A percentile compares a stretch with the other conserved stretches of the same genome.
phyloP scores from a whole-genome alignment of 768 basidiomycete genomes.

The Russula dissimulans region DNA sequence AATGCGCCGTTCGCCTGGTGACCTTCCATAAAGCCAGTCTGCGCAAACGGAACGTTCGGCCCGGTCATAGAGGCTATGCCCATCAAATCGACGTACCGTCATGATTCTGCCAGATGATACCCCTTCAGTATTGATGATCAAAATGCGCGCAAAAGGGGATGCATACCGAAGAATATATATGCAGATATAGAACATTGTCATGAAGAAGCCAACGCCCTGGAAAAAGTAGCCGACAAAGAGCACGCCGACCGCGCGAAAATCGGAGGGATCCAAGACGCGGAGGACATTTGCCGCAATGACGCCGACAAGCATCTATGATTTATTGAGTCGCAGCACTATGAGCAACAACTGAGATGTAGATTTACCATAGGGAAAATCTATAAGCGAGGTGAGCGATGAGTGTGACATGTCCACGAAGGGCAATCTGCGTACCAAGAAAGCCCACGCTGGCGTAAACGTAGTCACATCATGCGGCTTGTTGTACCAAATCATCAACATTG shows the following conservation, averaged over 20 bases:
- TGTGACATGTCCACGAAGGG: neutral
- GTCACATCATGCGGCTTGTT: constrained; percentile 37
- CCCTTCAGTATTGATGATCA: neutral
- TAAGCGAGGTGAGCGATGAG: neutral
- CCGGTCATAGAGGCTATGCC: neutral
- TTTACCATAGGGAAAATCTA: constrained; percentile 30
- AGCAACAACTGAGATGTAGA: neutral
- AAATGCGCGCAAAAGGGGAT: neutral
- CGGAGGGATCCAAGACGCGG: constrained; percentile 29
- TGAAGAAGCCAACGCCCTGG: constrained; percentile 41
- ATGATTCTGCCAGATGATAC: constrained; percentile 28
- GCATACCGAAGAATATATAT: constrained; percentile 40
- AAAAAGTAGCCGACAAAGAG: constrained; percentile 39
- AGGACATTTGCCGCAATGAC: constrained; percentile 39
- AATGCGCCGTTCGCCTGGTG: constrained; percentile 43
- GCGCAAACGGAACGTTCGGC: neutral
- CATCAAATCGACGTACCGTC: constrained; percentile 24
- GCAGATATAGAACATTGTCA: constrained; percentile 43
- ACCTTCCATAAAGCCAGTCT: constrained; percentile 40
- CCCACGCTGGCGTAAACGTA: constrained; percentile 32
- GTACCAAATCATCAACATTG: constrained; percentile 44
- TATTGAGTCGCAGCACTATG: neutral
- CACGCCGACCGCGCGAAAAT: constrained; percentile 33
- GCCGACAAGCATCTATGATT: constrained; percentile 38
- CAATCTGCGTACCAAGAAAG: constrained; percentile 29